These are phyloP conservation scores for Coemansia sp. DNA, from an alignment of 192 early-diverging fungal species.

Conservation along the genomic window DNA sequence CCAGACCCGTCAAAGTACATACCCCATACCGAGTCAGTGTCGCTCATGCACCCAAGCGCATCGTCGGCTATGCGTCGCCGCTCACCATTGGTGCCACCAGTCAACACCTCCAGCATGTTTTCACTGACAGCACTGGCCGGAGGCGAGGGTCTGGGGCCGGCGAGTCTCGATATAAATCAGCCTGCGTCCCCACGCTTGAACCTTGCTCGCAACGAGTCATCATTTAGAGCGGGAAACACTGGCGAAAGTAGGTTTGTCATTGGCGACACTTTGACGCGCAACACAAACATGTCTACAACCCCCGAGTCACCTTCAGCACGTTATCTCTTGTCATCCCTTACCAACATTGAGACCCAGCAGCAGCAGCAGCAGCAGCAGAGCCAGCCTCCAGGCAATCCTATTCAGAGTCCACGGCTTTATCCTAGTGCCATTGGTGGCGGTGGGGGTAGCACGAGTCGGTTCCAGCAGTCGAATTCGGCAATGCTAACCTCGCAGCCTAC, in stretches of 20 bases:
- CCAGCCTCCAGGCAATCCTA: not conserved
- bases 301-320: slow-evolving; percentile 33
- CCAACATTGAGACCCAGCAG: slow-evolving; percentile 21
- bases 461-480: not conserved
- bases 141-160: not conserved
- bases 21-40: slow-evolving; percentile 5
- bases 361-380: slow-evolving; percentile 1
- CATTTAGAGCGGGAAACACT: not conserved
- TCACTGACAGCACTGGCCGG: not conserved
- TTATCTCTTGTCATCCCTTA: slow-evolving; percentile 29
- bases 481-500: not conserved
- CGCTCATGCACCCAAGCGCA: slow-evolving; percentile 3
- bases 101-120: slow-evolving; percentile 1
- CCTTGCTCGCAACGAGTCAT: not conserved
- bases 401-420: too few species aligned
- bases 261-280: slow-evolving; percentile 12
- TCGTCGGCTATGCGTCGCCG: slow-evolving; percentile 7
- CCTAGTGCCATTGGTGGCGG: not conserved
- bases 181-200: not conserved
- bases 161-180: slow-evolving; percentile 17
- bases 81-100: slow-evolving; percentile 12
- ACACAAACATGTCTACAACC: slow-evolving; percentile 7
- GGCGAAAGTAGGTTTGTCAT: not conserved
- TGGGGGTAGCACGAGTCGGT: not conserved
- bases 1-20: slow-evolving; percentile 18